Evolutionary conservation across 768 basidiomycete species (phyloP), one percentile per base, ranked within the genome.

Genomic region (Mycena albidolilacea): DNA sequence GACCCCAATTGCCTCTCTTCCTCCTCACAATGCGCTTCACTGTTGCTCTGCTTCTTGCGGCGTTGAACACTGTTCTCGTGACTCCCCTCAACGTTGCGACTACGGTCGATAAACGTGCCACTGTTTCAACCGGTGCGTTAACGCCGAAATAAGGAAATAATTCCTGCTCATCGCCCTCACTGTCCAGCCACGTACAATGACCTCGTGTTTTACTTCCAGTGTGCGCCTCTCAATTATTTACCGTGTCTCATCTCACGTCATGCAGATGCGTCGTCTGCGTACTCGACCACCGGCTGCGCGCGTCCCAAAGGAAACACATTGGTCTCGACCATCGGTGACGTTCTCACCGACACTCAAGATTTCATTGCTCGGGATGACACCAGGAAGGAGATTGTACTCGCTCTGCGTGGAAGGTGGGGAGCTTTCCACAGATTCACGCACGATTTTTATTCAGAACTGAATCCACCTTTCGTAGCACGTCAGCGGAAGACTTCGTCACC

Each of bases 131-230:
- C 41, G 59, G 59, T 61, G 23, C 5, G 41, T 23, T 5, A 41
- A 37, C 1, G 11, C 14, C 39, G 11, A 19, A 39, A 39, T 30
- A 23, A 58, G 1, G 57, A 43, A 11, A 21, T 21, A 9, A 37
- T 14, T 12, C 4, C 8, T 21, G 19, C 21, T 61, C 5, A 43
- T 61, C 1, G 14, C 1, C 10, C 7, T 12, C 41, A 21, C 59
- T 46, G 21, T 35, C 44, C 61, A 62, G 61, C 61, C 3, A 62
- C 61, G 23, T 62, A 30, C 61, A 62, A 62, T 21, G 61, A 62
- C 61, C 61, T 62, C 21, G 61, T 62, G 44, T 46, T 62, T 46
- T 62, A 62, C 61, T 62, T 62, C 14, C 43, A 62, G 35, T 62
- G 61, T 62, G 43, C 44, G 61, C 19, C 30, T 46, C 23, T 44